These are phyloP conservation scores for Zasmidium angulare DNA, from an alignment of 2,329 filamentous ascomycete genomes.

Conservation along the genomic window DNA sequence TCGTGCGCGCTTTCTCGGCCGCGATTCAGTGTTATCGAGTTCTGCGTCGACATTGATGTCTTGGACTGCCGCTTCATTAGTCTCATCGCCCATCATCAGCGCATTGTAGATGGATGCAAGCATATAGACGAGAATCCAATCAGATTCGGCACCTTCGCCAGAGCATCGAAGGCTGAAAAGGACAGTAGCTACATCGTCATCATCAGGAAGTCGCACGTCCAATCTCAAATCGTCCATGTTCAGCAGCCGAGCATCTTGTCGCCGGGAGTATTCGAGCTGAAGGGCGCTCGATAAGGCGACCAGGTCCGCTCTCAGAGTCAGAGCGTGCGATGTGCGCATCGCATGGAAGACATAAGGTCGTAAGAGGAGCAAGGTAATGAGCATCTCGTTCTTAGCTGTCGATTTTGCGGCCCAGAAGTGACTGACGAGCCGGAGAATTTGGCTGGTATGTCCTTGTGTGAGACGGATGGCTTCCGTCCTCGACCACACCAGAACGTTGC, in stretches of 20 bases:
- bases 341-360: constrained; percentile 41
- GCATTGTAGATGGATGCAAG: constrained; percentile 38
- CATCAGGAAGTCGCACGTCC: constrained; percentile 28
- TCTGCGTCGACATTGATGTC: constrained; percentile 10
- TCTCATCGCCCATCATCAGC: constrained; percentile 10
- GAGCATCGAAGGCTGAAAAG: constrained; percentile 33
- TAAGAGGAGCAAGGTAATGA: constrained; percentile 68
- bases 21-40: constrained; percentile 12
- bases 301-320: constrained; percentile 43
- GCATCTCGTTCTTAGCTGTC: constrained; percentile 69
- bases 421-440: constrained; percentile 69
- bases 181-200: constrained; percentile 9
- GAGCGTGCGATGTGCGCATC: constrained; percentile 25
- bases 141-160: constrained; percentile 29
- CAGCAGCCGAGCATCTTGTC: constrained; percentile 69
- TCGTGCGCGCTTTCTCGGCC: constrained; percentile 40
- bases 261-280: constrained; percentile 74
- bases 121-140: constrained; percentile 40
- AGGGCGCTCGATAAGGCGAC: constrained; percentile 69
- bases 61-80: not conserved
- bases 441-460: constrained; percentile 59
- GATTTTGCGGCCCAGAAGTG: constrained; percentile 63
- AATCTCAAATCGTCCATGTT: constrained; percentile 71
- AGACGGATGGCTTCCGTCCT: constrained; percentile 68
- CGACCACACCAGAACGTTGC: constrained; percentile 64